Base-by-base conservation (phyloP, 1,284 basidiomycete species). In the Ustilago esculenta region DNA sequence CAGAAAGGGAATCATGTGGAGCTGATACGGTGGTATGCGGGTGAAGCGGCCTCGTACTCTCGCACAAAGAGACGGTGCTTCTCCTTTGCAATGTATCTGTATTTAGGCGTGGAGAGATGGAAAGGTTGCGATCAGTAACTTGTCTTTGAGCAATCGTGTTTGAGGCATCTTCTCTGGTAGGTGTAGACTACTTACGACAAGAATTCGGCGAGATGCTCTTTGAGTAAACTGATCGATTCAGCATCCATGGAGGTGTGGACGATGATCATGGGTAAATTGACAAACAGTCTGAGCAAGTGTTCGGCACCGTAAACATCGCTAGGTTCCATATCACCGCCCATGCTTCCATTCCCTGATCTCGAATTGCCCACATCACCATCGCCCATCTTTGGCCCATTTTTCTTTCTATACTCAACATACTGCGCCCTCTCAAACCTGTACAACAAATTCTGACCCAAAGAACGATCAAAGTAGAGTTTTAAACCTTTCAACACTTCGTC, bases 351-450 rank as follows among this genome's bases (percentile, higher is more conserved):
- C 18, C 67, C 67, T 0, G 89, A 88, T 14, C 89, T 54, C 11
- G 54, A 50, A 25, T 64, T 52, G 1, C 70, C 53, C 0, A 70
- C 51, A 24, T 70, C 65, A 27, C 71, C 65, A 20, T 68, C 71
- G 24, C 68, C 68, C 71, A 71, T 68, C 90, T 72, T 90, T 11
- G 71, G 60, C 3, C 65, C 87, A 73, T 89, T 91, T 68, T 87
- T 85, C 75, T 90, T 89, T 35, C 92, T 87, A 23, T 92, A 87
- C 41, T 91, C 88, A 5, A 90, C 89, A 75, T 96, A 98, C 81
- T 98, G 95, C 11, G 89, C 88, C 18, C 95, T 87, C 82, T 99
- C 95, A 71, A 96, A 94, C 11, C 93, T 88, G 79, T 98, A 99
- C 0, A 98, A 86, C 25, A 99, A 86, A 82, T 92, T 94, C 63